Base-by-base conservation (phyloP, 106 monocot genomes). In the Chionographis japonica region DNA sequence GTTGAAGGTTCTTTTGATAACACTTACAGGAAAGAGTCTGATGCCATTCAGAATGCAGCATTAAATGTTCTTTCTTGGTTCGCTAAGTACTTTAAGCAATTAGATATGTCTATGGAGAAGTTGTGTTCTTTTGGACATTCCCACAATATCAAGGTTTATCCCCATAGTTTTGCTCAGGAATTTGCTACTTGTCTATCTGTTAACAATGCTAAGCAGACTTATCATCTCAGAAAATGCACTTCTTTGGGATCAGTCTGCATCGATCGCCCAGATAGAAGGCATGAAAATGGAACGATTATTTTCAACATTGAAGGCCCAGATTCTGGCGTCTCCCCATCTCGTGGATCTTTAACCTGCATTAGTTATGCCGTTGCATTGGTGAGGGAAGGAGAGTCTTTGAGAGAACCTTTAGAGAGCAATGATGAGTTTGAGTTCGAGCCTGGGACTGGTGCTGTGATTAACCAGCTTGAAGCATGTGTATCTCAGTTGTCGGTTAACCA, bases 341-440 rank as follows among this genome's bases (percentile, higher is more conserved):
- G 69, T 41, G 93, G 93, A 56, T 98, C 87, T 61, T 69, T 93
- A 61, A 66, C 73, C 12, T 85, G 78, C 68, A 83, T 98, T 52
- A 88, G 80, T 70, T 98, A 85, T 73, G 46, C 70, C 62, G 80
- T 85, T 54, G 36, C 70, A 43, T 85, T 98, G 57, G 68, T 79
- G 20, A 70, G 20, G 62, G 56, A 77, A 67, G 83, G 40, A 36
- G 80, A 73, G 38, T 11, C 39, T 57, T 3, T 66, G 7, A 74
- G 77, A 58, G 42, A 74, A 62, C 15, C 70, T 52, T 50, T 98
- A 60, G 93, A 98, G 65, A 90, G 80, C 43, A 87, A 77, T 37
- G 85, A 87, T 62, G 77, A 85, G 54, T 90, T 98, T 83, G 98
- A 93, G 68, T 98, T 98, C 79, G 98, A 98, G 77, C 50, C 90